Evolutionary conservation across 768 basidiomycete species (phyloP).

Genomic region (Naematelia encephala): DNA sequence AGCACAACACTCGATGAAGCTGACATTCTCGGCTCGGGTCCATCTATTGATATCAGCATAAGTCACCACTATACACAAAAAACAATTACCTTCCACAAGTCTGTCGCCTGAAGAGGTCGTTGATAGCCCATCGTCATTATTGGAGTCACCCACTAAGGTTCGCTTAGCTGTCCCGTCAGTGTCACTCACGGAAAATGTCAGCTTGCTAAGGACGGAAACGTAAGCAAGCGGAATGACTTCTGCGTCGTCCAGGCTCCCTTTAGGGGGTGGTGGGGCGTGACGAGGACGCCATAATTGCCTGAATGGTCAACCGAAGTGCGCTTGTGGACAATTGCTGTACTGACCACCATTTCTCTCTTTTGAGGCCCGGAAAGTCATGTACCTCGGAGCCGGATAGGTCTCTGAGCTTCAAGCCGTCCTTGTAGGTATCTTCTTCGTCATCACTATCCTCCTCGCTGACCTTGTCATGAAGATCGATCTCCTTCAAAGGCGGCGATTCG

Average conservation of each 20-base stretch:
- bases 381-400: conserved; percentile 19
- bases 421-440: conserved; percentile 7
- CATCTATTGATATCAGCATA: conserved; percentile 25
- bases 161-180: background rate
- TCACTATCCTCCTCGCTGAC: conserved; percentile 4
- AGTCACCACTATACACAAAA: background rate
- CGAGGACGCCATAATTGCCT: conserved; percentile 59
- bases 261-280: conserved; percentile 61
- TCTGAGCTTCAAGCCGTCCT: conserved; percentile 6
- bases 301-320: background rate
- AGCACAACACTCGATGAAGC: conserved; percentile 4
- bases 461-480: background rate
- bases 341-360: conserved; percentile 34
- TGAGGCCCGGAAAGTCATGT: conserved; percentile 24
- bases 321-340: background rate
- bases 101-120: conserved; percentile 68
- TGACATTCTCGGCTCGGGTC: conserved; percentile 39
- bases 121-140: conserved; percentile 62
- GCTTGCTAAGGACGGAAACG: conserved; percentile 60
- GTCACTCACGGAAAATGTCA: conserved; percentile 65
- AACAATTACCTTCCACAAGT: conserved; percentile 64
- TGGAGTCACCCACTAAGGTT: conserved; percentile 49
- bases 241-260: conserved; percentile 60
- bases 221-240: conserved; percentile 61
- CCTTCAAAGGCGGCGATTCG: background rate